These are phyloP conservation scores for Paracoccidioides brasiliensis DNA, from an alignment of 2,329 filamentous ascomycete genomes.

Conservation along the genomic window DNA sequence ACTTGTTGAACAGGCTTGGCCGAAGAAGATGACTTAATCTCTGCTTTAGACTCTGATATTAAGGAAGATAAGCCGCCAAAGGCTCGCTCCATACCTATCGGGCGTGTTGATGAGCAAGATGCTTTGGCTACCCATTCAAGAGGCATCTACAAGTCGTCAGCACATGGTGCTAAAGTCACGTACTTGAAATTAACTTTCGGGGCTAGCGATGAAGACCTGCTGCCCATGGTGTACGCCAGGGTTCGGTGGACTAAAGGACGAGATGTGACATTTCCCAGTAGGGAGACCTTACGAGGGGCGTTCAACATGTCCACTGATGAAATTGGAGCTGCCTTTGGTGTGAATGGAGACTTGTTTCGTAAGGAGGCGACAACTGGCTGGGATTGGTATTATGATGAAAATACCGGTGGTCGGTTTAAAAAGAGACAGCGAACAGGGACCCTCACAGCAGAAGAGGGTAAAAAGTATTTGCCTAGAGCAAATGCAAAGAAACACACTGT, in stretches of 20 bases:
- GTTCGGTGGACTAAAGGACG: conserved; percentile 36
- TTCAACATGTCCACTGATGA: conserved; percentile 21
- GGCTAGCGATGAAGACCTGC: conserved; percentile 36
- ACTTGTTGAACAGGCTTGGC: not conserved
- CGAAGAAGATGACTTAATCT: not conserved
- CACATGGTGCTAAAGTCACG: conserved; percentile 30
- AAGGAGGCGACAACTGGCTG: conserved; percentile 36
- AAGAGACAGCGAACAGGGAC: conserved; percentile 27
- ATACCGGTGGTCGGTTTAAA: conserved; percentile 30
- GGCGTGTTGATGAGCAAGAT: conserved; percentile 12
- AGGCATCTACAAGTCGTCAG: conserved; percentile 23
- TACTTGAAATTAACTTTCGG: conserved; percentile 40
- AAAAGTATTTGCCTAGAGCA: conserved; percentile 31
- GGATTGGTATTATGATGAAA: conserved; percentile 40
- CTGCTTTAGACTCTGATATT: conserved; percentile 1
- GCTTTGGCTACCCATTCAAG: conserved; percentile 23
- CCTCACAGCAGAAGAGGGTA: conserved; percentile 27
- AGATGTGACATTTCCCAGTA: conserved; percentile 40
- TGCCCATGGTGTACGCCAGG: conserved; percentile 34
- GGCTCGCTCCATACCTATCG: conserved; percentile 1
- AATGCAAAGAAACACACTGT: conserved; percentile 28
- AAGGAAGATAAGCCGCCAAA: not conserved
- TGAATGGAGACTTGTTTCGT: conserved; percentile 27
- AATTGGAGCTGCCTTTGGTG: conserved; percentile 33
- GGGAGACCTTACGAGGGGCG: conserved; percentile 23